Conservation (phyloP, 441 rosid species). For the Rhodomyrtus psidioides region DNA sequence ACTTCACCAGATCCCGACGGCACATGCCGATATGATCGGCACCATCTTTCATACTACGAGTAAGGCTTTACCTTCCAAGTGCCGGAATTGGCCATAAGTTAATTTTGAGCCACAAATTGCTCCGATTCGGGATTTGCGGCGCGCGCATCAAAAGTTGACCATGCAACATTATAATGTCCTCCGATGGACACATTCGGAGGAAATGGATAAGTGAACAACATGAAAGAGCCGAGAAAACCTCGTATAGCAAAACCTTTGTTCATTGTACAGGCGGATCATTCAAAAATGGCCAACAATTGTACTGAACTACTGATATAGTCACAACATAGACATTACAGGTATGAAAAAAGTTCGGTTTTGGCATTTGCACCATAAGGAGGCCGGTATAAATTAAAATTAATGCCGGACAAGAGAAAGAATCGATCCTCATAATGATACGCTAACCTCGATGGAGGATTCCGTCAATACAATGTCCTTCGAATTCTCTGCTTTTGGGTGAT, state of each 20-base stretch:
- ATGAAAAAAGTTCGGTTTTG: not conserved
- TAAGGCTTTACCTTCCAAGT: not conserved
- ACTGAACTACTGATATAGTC: not conserved
- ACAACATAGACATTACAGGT: not conserved
- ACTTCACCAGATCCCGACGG: not conserved
- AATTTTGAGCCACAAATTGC: not conserved
- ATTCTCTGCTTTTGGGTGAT: conserved; percentile 80
- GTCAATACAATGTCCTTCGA: conserved; percentile 53
- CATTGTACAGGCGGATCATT: not conserved
- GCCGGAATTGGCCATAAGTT: not conserved
- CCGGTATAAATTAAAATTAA: not conserved
- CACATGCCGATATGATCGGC: not conserved
- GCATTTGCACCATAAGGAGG: not conserved
- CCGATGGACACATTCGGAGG: not conserved
- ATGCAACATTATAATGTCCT: not conserved
- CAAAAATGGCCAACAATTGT: not conserved
- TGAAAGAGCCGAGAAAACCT: not conserved
- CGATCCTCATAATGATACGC: conserved; percentile 32
- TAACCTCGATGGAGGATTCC: conserved; percentile 36
- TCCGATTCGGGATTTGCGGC: not conserved
- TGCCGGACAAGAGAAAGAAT: not conserved
- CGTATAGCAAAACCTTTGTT: not conserved
- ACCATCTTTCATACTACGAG: not conserved
- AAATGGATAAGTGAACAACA: not conserved
- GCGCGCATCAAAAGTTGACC: not conserved